Percentiles rank a stretch among this genome's conserved stretches.
Conservation (phyloP, 2,329 filamentous ascomycete genomes). For the Neonectria magnoliae region DNA sequence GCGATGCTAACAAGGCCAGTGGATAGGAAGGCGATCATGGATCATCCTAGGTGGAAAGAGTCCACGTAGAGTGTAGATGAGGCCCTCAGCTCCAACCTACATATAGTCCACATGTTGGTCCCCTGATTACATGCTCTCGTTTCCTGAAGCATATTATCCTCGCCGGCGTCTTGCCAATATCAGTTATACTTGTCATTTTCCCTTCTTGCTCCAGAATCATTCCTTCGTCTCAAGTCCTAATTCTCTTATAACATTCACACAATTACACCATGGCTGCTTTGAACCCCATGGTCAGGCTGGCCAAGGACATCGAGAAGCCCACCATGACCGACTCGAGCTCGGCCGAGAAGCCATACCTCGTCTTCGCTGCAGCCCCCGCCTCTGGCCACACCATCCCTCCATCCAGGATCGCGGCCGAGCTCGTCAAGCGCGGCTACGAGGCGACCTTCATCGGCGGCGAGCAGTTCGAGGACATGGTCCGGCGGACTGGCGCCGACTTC, state of each 20-base stretch:
- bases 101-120: too few species aligned
- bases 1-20: neutral
- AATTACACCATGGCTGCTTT: neutral
- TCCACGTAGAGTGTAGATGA: neutral
- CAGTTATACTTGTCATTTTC: neutral
- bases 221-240: neutral
- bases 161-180: neutral
- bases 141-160: neutral
- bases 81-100: too few species aligned
- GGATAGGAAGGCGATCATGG: neutral
- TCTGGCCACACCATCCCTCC: conserved; percentile 47
- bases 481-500: conserved; percentile 51
- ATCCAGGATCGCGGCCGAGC: conserved; percentile 47
- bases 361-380: conserved; percentile 42
- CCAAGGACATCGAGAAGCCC: conserved; percentile 14
- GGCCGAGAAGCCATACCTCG: conserved; percentile 41
- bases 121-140: neutral
- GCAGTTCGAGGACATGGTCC: conserved; percentile 48
- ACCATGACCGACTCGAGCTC: conserved; percentile 1
- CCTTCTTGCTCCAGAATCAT: neutral
- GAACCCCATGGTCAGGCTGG: conserved; percentile 7
- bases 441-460: conserved; percentile 54
- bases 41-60: neutral
- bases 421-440: conserved; percentile 53
- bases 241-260: neutral